Conservation (phyloP, 192 early-diverging fungal species). For the Mortierella hygrophila region DNA sequence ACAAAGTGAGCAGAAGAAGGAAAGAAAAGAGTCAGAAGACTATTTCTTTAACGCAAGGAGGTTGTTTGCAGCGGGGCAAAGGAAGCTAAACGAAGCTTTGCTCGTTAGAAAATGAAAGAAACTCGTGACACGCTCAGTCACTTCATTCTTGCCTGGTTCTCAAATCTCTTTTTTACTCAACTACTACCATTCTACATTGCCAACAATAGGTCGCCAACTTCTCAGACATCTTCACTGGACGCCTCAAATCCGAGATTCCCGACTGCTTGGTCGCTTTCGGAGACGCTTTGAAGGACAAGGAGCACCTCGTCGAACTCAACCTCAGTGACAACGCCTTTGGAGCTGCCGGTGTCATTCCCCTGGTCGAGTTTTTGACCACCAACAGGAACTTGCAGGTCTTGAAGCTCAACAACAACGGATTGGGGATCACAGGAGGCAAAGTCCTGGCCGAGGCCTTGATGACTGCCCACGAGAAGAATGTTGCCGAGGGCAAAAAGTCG, state of each 20-base stretch:
- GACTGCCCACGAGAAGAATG: slow-evolving; percentile 79
- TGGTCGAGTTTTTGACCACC: slow-evolving; percentile 87
- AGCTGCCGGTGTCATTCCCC: slow-evolving; percentile 90
- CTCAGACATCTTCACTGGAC: slow-evolving; percentile 95
- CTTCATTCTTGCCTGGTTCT: too few relatives aligned
- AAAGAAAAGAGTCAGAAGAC: background rate
- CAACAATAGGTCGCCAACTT: slow-evolving; percentile 82
- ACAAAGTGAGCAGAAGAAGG: background rate
- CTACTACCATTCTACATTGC: background rate
- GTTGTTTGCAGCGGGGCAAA: slow-evolving; percentile 4
- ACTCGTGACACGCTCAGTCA: background rate
- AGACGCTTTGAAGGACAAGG: slow-evolving; percentile 85
- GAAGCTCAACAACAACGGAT: slow-evolving; percentile 97
- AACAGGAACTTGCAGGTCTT: slow-evolving; percentile 86
- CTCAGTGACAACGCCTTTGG: slow-evolving; percentile 99
- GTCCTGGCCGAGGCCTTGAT: slow-evolving; percentile 88
- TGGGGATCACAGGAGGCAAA: slow-evolving; percentile 91
- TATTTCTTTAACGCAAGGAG: too few relatives aligned
- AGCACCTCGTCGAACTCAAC: slow-evolving; percentile 84
- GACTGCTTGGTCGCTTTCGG: slow-evolving; percentile 84
- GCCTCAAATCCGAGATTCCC: slow-evolving; percentile 92
- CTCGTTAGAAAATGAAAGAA: too few relatives aligned
- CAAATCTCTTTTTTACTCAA: too few relatives aligned
- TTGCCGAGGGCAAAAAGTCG: slow-evolving; percentile 69
- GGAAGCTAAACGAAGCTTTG: slow-evolving; percentile 6